Conservation (phyloP, 225 moss, liverwort and hornwort species). For the Rhytidiadelphus loreus region DNA sequence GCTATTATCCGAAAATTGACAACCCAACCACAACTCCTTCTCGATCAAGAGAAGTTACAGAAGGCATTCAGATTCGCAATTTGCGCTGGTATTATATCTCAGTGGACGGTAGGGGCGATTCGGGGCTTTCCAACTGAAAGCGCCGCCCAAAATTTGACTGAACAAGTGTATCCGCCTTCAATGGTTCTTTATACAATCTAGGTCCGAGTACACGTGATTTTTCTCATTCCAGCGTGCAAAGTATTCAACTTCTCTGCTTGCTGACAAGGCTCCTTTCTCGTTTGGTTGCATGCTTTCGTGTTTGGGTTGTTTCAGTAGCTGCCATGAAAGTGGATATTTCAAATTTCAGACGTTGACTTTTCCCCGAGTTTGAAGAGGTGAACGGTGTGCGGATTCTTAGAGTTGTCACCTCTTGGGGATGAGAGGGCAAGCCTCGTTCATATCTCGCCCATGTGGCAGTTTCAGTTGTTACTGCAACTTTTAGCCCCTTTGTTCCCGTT, state of each 20-base stretch:
- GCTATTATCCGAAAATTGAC: slow-evolving; percentile 84
- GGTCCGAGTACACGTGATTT: background rate
- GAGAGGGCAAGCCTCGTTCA: slow-evolving; percentile 3
- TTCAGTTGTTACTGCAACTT: background rate
- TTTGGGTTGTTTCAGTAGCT: background rate
- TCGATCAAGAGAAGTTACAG: slow-evolving; percentile 67
- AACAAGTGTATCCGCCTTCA: slow-evolving; percentile 84
- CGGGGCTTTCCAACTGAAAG: slow-evolving; percentile 91
- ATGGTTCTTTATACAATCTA: slow-evolving; percentile 72
- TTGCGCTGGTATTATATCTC: slow-evolving; percentile 83
- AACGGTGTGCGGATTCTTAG: background rate
- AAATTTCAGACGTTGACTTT: background rate
- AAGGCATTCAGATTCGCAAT: slow-evolving; percentile 90
- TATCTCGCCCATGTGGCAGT: slow-evolving; percentile 6
- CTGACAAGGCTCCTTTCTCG: background rate
- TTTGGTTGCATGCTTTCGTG: background rate
- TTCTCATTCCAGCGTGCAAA: background rate
- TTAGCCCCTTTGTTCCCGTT: background rate
- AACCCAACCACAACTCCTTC: slow-evolving; percentile 65
- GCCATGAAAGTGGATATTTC: background rate
- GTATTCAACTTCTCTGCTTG: background rate
- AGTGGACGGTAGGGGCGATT: slow-evolving; percentile 90
- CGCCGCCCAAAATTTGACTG: slow-evolving; percentile 87
- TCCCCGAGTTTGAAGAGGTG: background rate
- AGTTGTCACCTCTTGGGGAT: slow-evolving; percentile 8